Evolutionary conservation across 306 rosid genomes (phyloP).

Genomic region (Ziziphus jujuba): DNA sequence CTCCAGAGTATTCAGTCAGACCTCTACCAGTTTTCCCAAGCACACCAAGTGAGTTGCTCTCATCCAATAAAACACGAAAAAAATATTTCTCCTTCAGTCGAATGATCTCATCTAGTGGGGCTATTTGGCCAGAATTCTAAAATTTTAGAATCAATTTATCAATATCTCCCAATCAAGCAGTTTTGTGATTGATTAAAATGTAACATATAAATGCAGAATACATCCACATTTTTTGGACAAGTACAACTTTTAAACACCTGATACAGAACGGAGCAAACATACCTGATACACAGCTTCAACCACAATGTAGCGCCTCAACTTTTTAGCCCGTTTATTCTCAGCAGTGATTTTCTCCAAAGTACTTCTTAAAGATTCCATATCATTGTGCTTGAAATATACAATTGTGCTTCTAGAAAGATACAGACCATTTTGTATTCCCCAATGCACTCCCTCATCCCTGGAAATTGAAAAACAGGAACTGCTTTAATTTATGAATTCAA

Average conservation of each 20-base stretch:
- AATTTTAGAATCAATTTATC: slow-evolving; percentile 12
- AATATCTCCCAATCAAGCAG: not conserved
- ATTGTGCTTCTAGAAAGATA: slow-evolving; percentile 92
- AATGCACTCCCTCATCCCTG: slow-evolving; percentile 98
- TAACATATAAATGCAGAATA: not conserved
- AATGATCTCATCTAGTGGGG: slow-evolving; percentile 86
- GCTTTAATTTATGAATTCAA: slow-evolving; percentile 10
- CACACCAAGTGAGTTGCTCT: slow-evolving; percentile 97
- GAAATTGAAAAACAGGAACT: slow-evolving; percentile 19
- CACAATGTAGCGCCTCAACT: slow-evolving; percentile 94
- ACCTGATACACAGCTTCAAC: slow-evolving; percentile 98
- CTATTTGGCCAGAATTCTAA: slow-evolving; percentile 97
- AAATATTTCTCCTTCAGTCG: slow-evolving; percentile 81
- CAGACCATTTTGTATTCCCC: slow-evolving; percentile 99
- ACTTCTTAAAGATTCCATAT: slow-evolving; percentile 75
- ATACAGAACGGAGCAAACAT: slow-evolving; percentile 13
- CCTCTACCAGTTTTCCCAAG: slow-evolving; percentile 94
- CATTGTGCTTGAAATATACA: slow-evolving; percentile 89
- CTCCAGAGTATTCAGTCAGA: slow-evolving; percentile 72
- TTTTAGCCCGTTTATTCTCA: slow-evolving; percentile 60
- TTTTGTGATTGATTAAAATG: not conserved
- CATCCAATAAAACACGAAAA: slow-evolving; percentile 91
- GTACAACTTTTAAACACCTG: too few species aligned
- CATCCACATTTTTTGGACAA: not conserved
- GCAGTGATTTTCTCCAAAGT: slow-evolving; percentile 71